Evolutionary conservation across 257 asterid species (phyloP).

Genomic region (Mitragyna speciosa): DNA sequence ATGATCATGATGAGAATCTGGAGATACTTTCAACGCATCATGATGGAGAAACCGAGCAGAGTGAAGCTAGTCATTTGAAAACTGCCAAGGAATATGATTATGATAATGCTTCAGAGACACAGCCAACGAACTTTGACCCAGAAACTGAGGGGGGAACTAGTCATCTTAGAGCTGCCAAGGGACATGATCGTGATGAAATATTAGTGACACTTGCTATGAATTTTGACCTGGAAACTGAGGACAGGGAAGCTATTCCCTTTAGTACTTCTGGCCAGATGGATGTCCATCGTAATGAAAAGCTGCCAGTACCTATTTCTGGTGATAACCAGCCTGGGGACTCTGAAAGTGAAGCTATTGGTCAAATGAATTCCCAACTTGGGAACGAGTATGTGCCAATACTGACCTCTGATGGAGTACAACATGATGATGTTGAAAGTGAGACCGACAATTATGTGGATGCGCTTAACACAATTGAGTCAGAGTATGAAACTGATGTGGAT

Average conservation of each 20-base stretch:
- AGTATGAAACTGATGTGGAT: conserved; percentile 70
- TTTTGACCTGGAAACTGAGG: conserved; percentile 32
- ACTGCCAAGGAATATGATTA: conserved; percentile 30
- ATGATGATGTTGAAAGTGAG: conserved; percentile 55
- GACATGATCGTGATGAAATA: conserved; percentile 28
- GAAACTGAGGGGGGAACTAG: conserved; percentile 29
- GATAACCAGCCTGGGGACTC: conserved; percentile 45
- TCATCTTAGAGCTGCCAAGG: conserved; percentile 13
- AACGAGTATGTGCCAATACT: conserved; percentile 12
- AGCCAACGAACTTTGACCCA: conserved; percentile 33
- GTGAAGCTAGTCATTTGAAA: conserved; percentile 20
- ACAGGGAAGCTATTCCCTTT: conserved; percentile 30
- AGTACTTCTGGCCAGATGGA: conserved; percentile 32
- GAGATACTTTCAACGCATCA: conserved; percentile 34
- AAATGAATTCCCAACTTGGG: conserved; percentile 14
- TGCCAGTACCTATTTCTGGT: conserved; percentile 24
- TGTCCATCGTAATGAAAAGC: conserved; percentile 29
- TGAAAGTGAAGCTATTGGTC: conserved; percentile 33
- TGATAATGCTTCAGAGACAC: conserved; percentile 31
- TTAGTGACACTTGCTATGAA: conserved; percentile 37
- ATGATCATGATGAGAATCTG: conserved; percentile 33
- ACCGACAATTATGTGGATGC: conserved; percentile 83
- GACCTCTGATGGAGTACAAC: conserved; percentile 16
- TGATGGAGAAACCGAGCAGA: conserved; percentile 32
- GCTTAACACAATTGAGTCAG: conserved; percentile 83